phyloP scores from a whole-genome alignment of 768 basidiomycete species.

The Suillus weaverae region DNA sequence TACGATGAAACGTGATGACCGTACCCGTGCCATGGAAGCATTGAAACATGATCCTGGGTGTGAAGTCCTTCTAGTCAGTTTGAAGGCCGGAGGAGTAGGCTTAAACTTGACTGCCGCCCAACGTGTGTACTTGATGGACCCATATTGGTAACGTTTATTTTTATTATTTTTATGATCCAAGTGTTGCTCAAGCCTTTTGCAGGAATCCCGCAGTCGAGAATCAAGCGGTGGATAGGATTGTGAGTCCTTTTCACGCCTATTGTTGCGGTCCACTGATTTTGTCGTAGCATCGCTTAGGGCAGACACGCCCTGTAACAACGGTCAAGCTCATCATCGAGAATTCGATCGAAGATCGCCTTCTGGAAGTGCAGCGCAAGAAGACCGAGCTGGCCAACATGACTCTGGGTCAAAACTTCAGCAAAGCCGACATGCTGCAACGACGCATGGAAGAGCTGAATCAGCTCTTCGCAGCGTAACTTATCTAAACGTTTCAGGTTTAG shows the following conservation, averaged over 20 bases:
- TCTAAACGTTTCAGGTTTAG: conserved; percentile 19
- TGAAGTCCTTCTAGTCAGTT: conserved; percentile 93
- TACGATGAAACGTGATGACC: conserved; percentile 96
- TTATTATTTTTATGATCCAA: not conserved
- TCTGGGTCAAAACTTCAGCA: conserved; percentile 81
- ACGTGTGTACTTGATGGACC: conserved; percentile 94
- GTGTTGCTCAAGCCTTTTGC: conserved; percentile 8
- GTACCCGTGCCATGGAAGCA: conserved; percentile 88
- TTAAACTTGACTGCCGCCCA: conserved; percentile 94
- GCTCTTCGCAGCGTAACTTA: conserved; percentile 57
- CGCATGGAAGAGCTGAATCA: conserved; percentile 86
- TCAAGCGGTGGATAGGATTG: conserved; percentile 96
- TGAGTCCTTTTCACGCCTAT: conserved; percentile 40
- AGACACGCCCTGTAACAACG: conserved; percentile 87
- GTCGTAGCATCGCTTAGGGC: conserved; percentile 88
- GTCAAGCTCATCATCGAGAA: conserved; percentile 93
- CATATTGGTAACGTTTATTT: conserved; percentile 70
- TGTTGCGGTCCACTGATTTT: not conserved
- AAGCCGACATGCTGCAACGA: conserved; percentile 82
- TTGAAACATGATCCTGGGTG: conserved; percentile 87
- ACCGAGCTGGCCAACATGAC: conserved; percentile 94
- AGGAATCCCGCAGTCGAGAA: conserved; percentile 98
- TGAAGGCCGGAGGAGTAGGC: conserved; percentile 97
- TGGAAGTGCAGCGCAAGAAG: conserved; percentile 95
- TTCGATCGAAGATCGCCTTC: conserved; percentile 88